Conservation (phyloP, 2,329 filamentous ascomycete species). For the Diaporthe nobilis region DNA sequence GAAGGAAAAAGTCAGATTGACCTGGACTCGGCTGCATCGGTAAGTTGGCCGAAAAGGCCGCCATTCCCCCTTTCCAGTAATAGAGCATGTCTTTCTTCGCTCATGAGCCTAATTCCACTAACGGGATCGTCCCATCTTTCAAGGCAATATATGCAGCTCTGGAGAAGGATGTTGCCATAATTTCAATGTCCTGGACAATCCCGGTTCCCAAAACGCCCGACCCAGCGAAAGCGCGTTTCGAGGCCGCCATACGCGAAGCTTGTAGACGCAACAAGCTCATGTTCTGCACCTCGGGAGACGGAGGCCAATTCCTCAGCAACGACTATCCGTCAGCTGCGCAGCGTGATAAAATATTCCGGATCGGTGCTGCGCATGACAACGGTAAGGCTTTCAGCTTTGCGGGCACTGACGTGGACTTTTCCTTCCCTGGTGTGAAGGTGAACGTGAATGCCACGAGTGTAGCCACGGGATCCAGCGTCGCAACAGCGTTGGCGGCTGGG, state of each 20-base stretch:
- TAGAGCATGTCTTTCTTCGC: too few species aligned
- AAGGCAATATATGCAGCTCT: not conserved
- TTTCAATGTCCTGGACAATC: conserved; percentile 15
- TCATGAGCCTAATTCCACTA: too few species aligned
- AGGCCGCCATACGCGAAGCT: not conserved
- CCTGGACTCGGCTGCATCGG: not conserved
- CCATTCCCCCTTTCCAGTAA: too few species aligned
- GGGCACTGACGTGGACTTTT: not conserved
- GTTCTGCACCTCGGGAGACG: conserved; percentile 18
- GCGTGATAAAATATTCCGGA: not conserved
- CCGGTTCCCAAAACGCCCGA: rapidly evolving
- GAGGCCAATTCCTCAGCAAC: rapidly evolving
- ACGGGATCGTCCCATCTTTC: too few species aligned
- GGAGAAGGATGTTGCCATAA: conserved; percentile 11
- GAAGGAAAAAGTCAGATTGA: not conserved
- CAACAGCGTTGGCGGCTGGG: not conserved
- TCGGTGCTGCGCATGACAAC: not conserved
- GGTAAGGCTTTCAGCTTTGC: rapidly evolving
- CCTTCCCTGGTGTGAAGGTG: not conserved
- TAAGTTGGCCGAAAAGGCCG: not conserved
- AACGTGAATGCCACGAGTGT: not conserved
- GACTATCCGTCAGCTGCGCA: not conserved
- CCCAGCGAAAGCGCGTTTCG: not conserved
- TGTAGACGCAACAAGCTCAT: not conserved
- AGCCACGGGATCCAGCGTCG: not conserved